A percentile compares a stretch with the other conserved stretches of the same genome.
phyloP scores from a whole-genome alignment of 352 stramenopile species.

The Pythium inflatum region DNA sequence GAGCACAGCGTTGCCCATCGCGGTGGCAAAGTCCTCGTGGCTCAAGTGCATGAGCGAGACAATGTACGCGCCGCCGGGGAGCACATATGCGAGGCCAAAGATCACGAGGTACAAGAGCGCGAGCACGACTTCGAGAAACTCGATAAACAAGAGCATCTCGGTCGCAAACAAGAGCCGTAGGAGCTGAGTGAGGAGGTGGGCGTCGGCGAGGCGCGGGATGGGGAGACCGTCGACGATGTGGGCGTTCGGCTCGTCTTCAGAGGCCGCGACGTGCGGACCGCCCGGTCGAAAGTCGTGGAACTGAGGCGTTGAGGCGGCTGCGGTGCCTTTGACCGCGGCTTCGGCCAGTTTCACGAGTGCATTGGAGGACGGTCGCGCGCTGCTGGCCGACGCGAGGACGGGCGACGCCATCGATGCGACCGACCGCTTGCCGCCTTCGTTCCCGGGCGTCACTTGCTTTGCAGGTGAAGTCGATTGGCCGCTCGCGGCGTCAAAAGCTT shows the following conservation, averaged over 20 bases:
- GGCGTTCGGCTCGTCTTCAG: too few relatives aligned
- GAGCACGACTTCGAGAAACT: slow-evolving; percentile 35
- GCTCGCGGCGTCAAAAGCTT: too few relatives aligned
- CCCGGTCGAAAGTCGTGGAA: too few relatives aligned
- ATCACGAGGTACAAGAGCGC: slow-evolving; percentile 16
- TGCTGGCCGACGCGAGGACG: not conserved
- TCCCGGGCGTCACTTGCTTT: too few relatives aligned
- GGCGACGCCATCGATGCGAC: not conserved
- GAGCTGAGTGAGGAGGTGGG: slow-evolving; percentile 32
- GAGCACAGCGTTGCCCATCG: not conserved
- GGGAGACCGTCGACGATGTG: slow-evolving; percentile 27
- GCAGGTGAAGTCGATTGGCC: too few relatives aligned
- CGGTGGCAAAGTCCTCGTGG: not conserved
- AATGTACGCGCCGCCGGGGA: slow-evolving; percentile 25
- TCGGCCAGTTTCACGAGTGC: too few relatives aligned
- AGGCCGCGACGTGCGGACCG: too few relatives aligned
- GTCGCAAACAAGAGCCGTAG: slow-evolving; percentile 35
- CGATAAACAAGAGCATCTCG: slow-evolving; percentile 38
- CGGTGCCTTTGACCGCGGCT: too few relatives aligned
- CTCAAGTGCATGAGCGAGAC: not conserved
- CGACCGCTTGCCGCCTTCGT: too few relatives aligned
- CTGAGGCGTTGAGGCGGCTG: too few relatives aligned
- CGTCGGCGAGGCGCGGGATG: slow-evolving; percentile 28
- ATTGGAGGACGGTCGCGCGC: too few relatives aligned
- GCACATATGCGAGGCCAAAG: not conserved